Evolutionary conservation across 2,329 filamentous ascomycete genomes (phyloP).

Genomic region (Aspergillus tubingensis): DNA sequence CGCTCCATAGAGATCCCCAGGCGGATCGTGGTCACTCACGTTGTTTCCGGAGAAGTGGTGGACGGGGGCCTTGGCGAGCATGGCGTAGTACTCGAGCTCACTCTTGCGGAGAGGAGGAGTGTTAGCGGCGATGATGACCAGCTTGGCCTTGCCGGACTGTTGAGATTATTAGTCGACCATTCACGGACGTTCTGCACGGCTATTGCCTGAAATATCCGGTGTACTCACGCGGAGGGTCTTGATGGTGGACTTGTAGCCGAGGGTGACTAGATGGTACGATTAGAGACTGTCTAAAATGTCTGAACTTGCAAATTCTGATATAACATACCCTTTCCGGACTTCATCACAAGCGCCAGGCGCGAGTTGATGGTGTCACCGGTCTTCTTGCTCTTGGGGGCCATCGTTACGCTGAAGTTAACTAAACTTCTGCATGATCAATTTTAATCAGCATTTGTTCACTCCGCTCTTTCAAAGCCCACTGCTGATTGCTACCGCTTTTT

Average conservation of each 20-base stretch:
- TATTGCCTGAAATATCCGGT: neutral
- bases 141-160: slow-evolving; percentile 89
- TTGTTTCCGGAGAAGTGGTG: slow-evolving; percentile 99
- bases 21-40: slow-evolving; percentile 65
- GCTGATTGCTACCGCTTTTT: neutral
- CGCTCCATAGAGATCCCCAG: neutral
- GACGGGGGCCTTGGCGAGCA: slow-evolving; percentile 90
- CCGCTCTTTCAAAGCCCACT: neutral
- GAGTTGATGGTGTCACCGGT: slow-evolving; percentile 78
- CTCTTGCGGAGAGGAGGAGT: slow-evolving; percentile 96
- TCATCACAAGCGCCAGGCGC: slow-evolving; percentile 69
- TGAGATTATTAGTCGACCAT: slow-evolving; percentile 3
- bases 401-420: slow-evolving; percentile 50
- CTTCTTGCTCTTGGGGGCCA: slow-evolving; percentile 71
- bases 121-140: slow-evolving; percentile 94
- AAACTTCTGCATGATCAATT: slow-evolving; percentile 19
- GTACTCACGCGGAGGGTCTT: slow-evolving; percentile 71
- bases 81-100: slow-evolving; percentile 92
- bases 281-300: slow-evolving; percentile 7
- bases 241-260: slow-evolving; percentile 86
- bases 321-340: slow-evolving; percentile 50
- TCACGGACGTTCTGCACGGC: neutral
- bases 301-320: neutral
- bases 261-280: slow-evolving; percentile 61
- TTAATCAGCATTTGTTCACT: slow-evolving; percentile 10